Evolutionary conservation across 202 grass and related monocot genomes (phyloP).

Genomic region (Eragrostis tef): DNA sequence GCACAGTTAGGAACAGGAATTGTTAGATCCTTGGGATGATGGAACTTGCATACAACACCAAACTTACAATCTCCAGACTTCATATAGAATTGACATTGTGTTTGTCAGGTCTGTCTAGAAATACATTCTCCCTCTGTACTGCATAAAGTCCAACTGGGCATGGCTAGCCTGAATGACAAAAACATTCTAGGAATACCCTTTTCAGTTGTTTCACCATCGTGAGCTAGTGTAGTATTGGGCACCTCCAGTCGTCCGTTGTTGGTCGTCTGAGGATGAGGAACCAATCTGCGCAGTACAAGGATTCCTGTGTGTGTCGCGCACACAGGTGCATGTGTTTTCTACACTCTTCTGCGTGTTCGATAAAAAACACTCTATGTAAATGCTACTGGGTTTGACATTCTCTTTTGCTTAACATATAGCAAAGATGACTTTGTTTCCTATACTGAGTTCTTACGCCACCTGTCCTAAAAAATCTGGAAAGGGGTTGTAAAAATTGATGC

Average conservation of each 20-base stretch:
- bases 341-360: too few relatives aligned
- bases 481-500: too few relatives aligned
- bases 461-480: too few relatives aligned
- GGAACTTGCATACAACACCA: slow-evolving; percentile 63
- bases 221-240: slow-evolving; percentile 61
- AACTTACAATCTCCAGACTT: slow-evolving; percentile 71
- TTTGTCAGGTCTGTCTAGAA: slow-evolving; percentile 69
- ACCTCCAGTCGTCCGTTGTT: slow-evolving; percentile 21
- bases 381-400: too few relatives aligned
- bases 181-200: slow-evolving; percentile 59
- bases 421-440: too few relatives aligned
- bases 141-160: slow-evolving; percentile 67
- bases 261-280: too few relatives aligned
- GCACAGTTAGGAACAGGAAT: slow-evolving; percentile 68
- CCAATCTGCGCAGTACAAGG: too few relatives aligned
- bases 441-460: too few relatives aligned
- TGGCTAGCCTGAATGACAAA: slow-evolving; percentile 66
- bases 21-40: slow-evolving; percentile 65
- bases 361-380: too few relatives aligned
- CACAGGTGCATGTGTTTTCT: too few relatives aligned
- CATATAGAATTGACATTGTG: slow-evolving; percentile 74
- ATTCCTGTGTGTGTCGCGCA: too few relatives aligned
- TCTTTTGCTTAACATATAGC: too few relatives aligned
- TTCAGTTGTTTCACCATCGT: slow-evolving; percentile 58
- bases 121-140: slow-evolving; percentile 68